Conservation (phyloP, 78 protist genomes). For the Dictyostelium discoideum region dicty_2.7 NC_007089.4:4979501-4980000, state of each 20-base stretch:
- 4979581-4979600: slow-evolving; percentile 75
- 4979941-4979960: slow-evolving; percentile 62
- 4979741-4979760: slow-evolving; percentile 94
- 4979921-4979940: neutral
- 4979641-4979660: slow-evolving; percentile 68
- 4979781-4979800: slow-evolving; percentile 91
- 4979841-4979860: slow-evolving; percentile 62
- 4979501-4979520: slow-evolving; percentile 25
- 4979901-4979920: slow-evolving; percentile 22
- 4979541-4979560: neutral
- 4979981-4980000: slow-evolving; percentile 66
- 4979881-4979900: slow-evolving; percentile 79
- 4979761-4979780: slow-evolving; percentile 86
- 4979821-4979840: slow-evolving; percentile 22
- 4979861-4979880: slow-evolving; percentile 21
- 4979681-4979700: slow-evolving; percentile 70
- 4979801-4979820: slow-evolving; percentile 93
- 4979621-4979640: slow-evolving; percentile 72
- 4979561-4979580: slow-evolving; percentile 11
- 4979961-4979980: slow-evolving; percentile 78
- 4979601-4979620: slow-evolving; percentile 23
- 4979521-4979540: neutral
- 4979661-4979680: slow-evolving; percentile 69
- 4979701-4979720: slow-evolving; percentile 87
- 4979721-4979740: slow-evolving; percentile 91